Evolutionary conservation across 2,329 filamentous ascomycete species (phyloP).

Genomic region (Penicillium sp.): DNA sequence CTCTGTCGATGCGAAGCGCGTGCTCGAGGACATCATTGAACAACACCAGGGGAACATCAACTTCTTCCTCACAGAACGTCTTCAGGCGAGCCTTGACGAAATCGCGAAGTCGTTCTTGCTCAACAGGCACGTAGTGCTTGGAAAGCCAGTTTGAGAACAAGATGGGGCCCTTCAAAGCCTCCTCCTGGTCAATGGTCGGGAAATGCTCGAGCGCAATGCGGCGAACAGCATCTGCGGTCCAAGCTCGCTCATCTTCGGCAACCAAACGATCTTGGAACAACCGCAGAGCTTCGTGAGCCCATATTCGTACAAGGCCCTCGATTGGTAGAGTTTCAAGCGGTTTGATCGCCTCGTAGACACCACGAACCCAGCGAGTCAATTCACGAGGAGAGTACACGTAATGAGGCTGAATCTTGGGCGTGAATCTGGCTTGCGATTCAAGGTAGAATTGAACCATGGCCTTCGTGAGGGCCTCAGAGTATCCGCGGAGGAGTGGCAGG

Average conservation of each 20-base stretch:
- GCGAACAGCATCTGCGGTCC: constrained; percentile 87
- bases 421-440: constrained; percentile 92
- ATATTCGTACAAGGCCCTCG: constrained; percentile 93
- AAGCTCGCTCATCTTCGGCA: constrained; percentile 87
- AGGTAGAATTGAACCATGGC: constrained; percentile 98
- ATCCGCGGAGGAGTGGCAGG: constrained; percentile 89
- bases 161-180: constrained; percentile 88
- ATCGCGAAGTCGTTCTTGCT: constrained; percentile 90
- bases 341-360: constrained; percentile 94
- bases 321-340: constrained; percentile 85
- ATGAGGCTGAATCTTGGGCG: constrained; percentile 93
- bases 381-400: constrained; percentile 99
- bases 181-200: constrained; percentile 88
- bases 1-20: constrained; percentile 95
- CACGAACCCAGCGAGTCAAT: constrained; percentile 94
- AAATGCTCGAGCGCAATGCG: constrained; percentile 89
- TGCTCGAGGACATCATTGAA: constrained; percentile 99
- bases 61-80: constrained; percentile 99
- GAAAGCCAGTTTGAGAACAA: constrained; percentile 99
- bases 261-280: constrained; percentile 98
- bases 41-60: constrained; percentile 96
- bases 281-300: constrained; percentile 94
- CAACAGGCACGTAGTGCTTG: constrained; percentile 96
- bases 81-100: constrained; percentile 96
- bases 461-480: constrained; percentile 89